These are phyloP conservation scores for Salix exigua DNA, from an alignment of 345 rosid genomes.

Conservation along the genomic window DNA sequence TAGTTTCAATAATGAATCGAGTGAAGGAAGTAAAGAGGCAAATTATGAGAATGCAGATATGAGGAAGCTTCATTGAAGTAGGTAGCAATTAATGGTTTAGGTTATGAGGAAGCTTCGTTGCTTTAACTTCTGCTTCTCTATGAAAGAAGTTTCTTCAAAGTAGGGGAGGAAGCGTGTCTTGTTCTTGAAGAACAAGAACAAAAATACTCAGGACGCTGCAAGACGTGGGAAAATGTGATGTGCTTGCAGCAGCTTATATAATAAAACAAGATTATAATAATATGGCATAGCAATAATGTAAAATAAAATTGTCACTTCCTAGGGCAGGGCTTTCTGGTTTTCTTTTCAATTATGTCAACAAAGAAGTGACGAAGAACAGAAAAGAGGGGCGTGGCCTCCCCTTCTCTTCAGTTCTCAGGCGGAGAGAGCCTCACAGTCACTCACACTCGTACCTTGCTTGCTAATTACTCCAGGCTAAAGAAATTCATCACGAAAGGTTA, in stretches of 20 bases:
- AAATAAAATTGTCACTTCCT: background rate
- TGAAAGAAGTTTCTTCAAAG: background rate
- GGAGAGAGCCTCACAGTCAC: conserved; percentile 1
- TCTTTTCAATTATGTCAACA: conserved; percentile 7
- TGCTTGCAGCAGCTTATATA: conserved; percentile 20
- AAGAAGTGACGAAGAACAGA: conserved; percentile 12
- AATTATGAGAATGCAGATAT: conserved; percentile 37
- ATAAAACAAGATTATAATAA: conserved; percentile 14
- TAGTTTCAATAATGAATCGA: background rate
- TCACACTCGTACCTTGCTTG: conserved; percentile 35
- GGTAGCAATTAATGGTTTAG: conserved; percentile 8
- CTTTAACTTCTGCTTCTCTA: conserved; percentile 11
- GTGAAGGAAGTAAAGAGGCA: background rate
- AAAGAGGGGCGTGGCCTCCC: conserved; percentile 1
- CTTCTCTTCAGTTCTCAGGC: background rate
- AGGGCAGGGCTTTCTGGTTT: background rate
- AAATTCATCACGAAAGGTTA: background rate
- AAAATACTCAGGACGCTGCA: conserved; percentile 18
- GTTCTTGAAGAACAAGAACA: conserved; percentile 11
- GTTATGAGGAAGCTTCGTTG: background rate
- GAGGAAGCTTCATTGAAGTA: conserved; percentile 33
- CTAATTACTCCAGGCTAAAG: conserved; percentile 18
- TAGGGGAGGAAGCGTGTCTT: background rate
- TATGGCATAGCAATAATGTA: background rate
- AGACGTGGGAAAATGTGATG: conserved; percentile 26